phyloP scores from a whole-genome alignment of 768 basidiomycete species.

The Lactarius deliciosus region DNA sequence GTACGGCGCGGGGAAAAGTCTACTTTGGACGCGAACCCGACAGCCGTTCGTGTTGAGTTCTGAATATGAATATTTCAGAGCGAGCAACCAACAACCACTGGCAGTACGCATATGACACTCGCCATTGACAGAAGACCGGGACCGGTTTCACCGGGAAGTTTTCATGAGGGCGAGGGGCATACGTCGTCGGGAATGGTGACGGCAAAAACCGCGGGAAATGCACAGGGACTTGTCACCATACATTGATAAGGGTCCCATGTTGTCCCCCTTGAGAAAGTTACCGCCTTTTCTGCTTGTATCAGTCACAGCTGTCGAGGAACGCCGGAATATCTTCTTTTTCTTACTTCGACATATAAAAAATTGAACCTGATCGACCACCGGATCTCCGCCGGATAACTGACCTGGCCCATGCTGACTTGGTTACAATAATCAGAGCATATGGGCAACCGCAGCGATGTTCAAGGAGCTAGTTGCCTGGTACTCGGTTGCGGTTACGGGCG shows the following conservation, averaged over 20 bases:
- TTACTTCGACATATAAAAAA: constrained; percentile 94
- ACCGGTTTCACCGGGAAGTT: constrained; percentile 91
- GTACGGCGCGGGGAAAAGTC: background rate
- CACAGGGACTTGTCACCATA: constrained; percentile 91
- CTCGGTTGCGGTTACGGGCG: too few species aligned
- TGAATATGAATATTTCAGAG: constrained; percentile 57
- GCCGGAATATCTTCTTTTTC: constrained; percentile 18
- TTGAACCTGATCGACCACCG: constrained; percentile 40
- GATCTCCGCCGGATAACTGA: too few species aligned
- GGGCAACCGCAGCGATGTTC: too few species aligned
- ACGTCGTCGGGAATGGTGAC: background rate
- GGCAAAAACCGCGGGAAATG: constrained; percentile 31
- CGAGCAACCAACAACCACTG: background rate
- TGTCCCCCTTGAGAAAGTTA: constrained; percentile 92
- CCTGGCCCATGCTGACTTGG: too few species aligned
- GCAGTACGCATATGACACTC: constrained; percentile 23
- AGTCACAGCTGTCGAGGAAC: background rate
- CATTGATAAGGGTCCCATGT: constrained; percentile 95
- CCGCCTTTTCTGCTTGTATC: constrained; percentile 54
- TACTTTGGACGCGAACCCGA: constrained; percentile 47
- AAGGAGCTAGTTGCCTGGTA: too few species aligned
- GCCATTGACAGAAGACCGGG: constrained; percentile 94
- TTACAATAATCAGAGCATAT: too few species aligned
- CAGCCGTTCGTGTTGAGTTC: constrained; percentile 94
- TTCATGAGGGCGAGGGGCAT: constrained; percentile 49